A percentile compares a stretch with the other conserved stretches of the same genome.
Evolutionary conservation across 1,284 basidiomycete genomes (phyloP).

Genomic region (Trametes pubescens): DNA sequence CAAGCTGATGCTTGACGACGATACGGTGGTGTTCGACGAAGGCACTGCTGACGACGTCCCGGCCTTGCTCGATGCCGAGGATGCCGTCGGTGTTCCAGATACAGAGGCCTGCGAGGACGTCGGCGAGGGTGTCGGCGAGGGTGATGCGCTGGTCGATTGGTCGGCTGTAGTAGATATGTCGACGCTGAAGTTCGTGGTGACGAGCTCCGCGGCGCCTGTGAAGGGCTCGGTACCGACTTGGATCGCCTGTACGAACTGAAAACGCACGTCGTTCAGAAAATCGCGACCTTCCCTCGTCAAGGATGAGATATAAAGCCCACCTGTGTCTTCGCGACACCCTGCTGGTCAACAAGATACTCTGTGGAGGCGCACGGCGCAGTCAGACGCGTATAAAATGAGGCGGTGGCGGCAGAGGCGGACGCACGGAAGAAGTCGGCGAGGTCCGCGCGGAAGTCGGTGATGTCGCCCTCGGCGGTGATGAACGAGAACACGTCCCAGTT

Average conservation of each 20-base stretch:
- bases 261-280: neutral
- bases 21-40: neutral
- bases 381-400: neutral
- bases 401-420: conserved; percentile 27
- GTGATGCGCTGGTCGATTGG: neutral
- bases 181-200: conserved; percentile 41
- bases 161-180: conserved; percentile 32
- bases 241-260: conserved; percentile 65
- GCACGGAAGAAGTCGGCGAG: conserved; percentile 64
- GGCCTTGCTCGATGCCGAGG: neutral
- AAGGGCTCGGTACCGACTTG: conserved; percentile 77
- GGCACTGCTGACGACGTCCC: neutral
- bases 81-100: neutral
- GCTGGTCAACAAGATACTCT: conserved; percentile 41
- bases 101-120: neutral
- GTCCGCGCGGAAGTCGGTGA: conserved; percentile 60
- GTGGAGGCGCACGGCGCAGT: neutral
- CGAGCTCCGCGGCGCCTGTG: conserved; percentile 54
- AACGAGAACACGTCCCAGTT: conserved; percentile 68
- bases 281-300: too few species aligned
- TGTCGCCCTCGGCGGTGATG: conserved; percentile 56
- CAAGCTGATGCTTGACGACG: neutral
- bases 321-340: conserved; percentile 41
- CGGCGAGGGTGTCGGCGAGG: neutral
- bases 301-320: conserved; percentile 22